Evolutionary conservation across 352 stramenopile genomes (phyloP).

Genomic region (Globisporangium camurandrum): DNA sequence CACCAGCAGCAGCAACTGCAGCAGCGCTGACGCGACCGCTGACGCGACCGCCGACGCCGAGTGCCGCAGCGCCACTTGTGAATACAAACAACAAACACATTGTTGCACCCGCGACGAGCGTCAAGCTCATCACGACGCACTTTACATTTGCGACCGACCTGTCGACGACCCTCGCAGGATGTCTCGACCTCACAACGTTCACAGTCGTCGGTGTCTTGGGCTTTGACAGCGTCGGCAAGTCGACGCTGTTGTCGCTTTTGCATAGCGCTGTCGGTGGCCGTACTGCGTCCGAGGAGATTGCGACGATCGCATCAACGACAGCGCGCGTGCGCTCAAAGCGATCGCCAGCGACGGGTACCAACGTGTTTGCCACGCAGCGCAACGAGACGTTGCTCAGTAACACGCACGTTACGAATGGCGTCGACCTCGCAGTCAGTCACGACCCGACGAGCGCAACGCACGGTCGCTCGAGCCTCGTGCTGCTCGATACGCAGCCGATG

Average conservation of each 20-base stretch:
- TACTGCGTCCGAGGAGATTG: too few species aligned
- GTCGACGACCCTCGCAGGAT: conserved; percentile 34
- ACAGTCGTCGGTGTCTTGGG: conserved; percentile 62
- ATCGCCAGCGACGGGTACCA: not conserved
- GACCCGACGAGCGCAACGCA: conserved; percentile 11
- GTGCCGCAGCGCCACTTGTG: too few species aligned
- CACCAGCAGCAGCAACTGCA: too few species aligned
- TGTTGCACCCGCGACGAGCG: conserved; percentile 17
- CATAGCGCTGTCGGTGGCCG: too few species aligned
- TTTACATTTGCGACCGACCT: conserved; percentile 65
- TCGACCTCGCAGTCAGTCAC: conserved; percentile 48
- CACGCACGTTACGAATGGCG: conserved; percentile 37
- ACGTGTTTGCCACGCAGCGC: conserved; percentile 29
- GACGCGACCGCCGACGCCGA: conserved; percentile 8
- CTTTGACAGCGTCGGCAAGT: conserved; percentile 67
- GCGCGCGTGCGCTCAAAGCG: conserved; percentile 3
- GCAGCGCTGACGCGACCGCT: not conserved
- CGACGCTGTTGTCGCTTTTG: conserved; percentile 56
- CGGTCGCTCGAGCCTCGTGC: conserved; percentile 32
- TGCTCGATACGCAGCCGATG: conserved; percentile 64
- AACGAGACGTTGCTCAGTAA: conserved; percentile 27
- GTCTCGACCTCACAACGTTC: conserved; percentile 60
- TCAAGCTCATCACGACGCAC: conserved; percentile 51
- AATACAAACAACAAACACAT: too few species aligned
- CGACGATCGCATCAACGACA: not conserved